A percentile compares a stretch with the other conserved stretches of the same genome.
Evolutionary conservation across 2,329 filamentous ascomycete species (phyloP).

Genomic region (Ceratocystis lukuohia): DNA sequence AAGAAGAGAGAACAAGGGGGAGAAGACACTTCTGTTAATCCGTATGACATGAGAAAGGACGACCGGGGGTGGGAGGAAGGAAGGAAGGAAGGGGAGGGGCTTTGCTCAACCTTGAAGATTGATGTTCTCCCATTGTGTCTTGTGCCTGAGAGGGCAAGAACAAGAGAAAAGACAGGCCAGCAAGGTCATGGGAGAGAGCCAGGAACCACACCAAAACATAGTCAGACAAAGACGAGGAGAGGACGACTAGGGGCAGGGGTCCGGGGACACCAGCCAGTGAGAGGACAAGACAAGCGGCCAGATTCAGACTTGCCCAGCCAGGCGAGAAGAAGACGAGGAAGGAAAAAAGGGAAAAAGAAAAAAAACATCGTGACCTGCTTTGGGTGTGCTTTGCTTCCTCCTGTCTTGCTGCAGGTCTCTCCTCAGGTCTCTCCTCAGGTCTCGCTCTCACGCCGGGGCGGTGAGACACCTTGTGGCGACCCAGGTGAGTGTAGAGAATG

Average conservation of each 20-base stretch:
- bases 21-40: neutral
- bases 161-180: neutral
- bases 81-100: neutral
- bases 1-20: neutral
- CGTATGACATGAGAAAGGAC: neutral
- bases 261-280: neutral
- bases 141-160: neutral
- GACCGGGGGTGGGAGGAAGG: neutral
- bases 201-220: slow-evolving; percentile 5
- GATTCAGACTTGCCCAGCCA: neutral
- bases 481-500: neutral
- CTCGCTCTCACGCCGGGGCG: neutral
- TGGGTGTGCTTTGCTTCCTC: neutral
- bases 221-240: neutral
- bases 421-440: neutral
- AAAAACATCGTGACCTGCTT: neutral
- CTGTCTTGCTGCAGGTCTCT: neutral
- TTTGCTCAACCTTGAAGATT: neutral
- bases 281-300: neutral
- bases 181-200: neutral
- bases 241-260: neutral
- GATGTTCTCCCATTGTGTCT: neutral
- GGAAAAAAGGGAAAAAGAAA: neutral
- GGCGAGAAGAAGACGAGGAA: neutral
- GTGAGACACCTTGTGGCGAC: slow-evolving; percentile 3